Conservation (phyloP, 1,284 basidiomycete species). For the Naganishia cerealis region DNA sequence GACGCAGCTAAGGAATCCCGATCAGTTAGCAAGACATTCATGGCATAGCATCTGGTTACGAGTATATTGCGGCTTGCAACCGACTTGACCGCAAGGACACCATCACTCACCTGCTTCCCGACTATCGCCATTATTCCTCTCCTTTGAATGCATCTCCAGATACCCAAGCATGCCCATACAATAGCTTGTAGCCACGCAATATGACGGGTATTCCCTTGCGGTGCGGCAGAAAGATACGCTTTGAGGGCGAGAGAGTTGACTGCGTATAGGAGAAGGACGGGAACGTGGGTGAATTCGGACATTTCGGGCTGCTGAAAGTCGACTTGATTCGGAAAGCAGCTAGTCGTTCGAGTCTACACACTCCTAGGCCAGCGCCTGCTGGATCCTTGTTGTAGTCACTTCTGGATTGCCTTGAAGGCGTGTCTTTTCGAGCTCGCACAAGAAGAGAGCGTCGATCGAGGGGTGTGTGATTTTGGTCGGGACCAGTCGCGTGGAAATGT, state of each 20-base stretch:
- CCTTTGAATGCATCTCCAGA: conserved; percentile 13
- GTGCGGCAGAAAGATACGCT: background rate
- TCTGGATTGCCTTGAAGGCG: background rate
- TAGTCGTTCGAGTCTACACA: background rate
- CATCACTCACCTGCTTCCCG: conserved; percentile 6
- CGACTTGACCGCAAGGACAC: background rate
- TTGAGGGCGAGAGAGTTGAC: conserved; percentile 23
- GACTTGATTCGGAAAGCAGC: background rate
- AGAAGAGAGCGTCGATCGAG: background rate
- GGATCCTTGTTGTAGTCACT: background rate
- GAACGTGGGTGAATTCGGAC: conserved; percentile 22
- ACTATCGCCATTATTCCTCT: background rate
- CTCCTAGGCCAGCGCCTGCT: background rate
- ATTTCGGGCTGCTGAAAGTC: background rate
- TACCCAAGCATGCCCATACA: conserved; percentile 8
- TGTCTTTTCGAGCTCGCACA: background rate
- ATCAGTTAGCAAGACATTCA: background rate
- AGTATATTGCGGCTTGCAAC: background rate
- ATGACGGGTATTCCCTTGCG: conserved; percentile 2
- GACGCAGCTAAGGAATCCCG: background rate
- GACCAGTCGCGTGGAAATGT: background rate
- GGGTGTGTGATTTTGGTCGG: background rate
- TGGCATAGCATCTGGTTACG: too few relatives aligned
- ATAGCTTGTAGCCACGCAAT: conserved; percentile 20
- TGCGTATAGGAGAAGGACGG: conserved; percentile 18